These are phyloP conservation scores for Phytophthora pluvialis DNA, from an alignment of 352 stramenopile genomes.

Conservation along the genomic window DNA sequence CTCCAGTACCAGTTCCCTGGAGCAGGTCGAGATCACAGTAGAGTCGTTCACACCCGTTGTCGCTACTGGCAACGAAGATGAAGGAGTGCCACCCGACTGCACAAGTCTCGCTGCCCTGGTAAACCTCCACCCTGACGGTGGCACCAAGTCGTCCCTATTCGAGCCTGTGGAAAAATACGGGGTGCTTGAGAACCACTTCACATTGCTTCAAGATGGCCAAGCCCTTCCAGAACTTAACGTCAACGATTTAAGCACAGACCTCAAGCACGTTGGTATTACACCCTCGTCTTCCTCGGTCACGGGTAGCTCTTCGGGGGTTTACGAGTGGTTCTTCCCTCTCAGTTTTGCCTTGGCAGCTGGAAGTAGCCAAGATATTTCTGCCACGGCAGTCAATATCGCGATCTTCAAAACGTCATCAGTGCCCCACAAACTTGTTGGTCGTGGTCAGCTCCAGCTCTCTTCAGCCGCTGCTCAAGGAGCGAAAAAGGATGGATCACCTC, in stretches of 20 bases:
- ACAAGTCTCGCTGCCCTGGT: conserved; percentile 23
- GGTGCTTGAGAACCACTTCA: conserved; percentile 25
- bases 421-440: conserved; percentile 23
- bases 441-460: conserved; percentile 29
- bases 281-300: conserved; percentile 23
- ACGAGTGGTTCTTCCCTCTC: conserved; percentile 49
- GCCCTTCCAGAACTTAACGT: neutral
- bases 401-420: conserved; percentile 35
- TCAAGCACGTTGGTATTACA: conserved; percentile 24
- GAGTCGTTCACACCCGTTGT: conserved; percentile 40
- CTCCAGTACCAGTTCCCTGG: neutral
- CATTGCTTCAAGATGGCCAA: conserved; percentile 22
- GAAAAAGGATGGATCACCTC: conserved; percentile 31
- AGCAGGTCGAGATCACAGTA: conserved; percentile 32
- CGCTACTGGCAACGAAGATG: conserved; percentile 29
- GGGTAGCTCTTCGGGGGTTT: conserved; percentile 13
- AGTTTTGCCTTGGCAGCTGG: conserved; percentile 18
- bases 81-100: conserved; percentile 22
- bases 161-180: neutral
- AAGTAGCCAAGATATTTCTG: conserved; percentile 5
- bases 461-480: conserved; percentile 7
- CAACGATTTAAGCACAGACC: neutral
- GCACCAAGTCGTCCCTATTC: neutral
- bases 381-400: conserved; percentile 22
- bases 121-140: conserved; percentile 1